These are phyloP conservation scores for Capronia americana DNA, from an alignment of 2,329 filamentous ascomycete species.

Conservation along the genomic window DNA sequence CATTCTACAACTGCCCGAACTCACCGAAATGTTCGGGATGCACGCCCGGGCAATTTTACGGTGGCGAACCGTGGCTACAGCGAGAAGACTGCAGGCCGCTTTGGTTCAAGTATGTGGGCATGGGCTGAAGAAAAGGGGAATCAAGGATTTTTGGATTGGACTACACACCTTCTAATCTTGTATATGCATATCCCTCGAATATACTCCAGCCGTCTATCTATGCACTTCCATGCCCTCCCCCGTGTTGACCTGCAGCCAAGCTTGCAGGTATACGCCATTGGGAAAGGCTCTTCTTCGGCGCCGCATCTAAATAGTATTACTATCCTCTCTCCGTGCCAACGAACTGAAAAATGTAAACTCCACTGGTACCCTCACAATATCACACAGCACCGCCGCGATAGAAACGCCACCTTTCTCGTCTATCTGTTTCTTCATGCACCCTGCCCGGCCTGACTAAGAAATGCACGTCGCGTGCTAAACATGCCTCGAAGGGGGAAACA, in stretches of 20 bases:
- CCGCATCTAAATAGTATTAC: not conserved
- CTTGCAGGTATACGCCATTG: not conserved
- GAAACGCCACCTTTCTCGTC: not conserved
- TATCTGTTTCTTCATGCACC: not conserved
- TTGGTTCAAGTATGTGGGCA: constrained; percentile 95
- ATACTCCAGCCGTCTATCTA: not conserved
- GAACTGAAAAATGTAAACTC: not conserved
- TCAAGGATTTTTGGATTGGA: not conserved
- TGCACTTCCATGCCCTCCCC: not conserved
- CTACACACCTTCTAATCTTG: not conserved
- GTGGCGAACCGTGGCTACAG: constrained; percentile 82
- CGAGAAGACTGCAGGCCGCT: constrained; percentile 93
- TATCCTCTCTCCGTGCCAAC: not conserved
- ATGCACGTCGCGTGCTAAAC: not conserved
- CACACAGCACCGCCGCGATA: not conserved
- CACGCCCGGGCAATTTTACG: constrained; percentile 83
- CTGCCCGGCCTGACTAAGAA: not conserved
- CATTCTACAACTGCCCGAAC: constrained; percentile 98
- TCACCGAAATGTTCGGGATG: constrained; percentile 92
- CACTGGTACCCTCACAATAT: not conserved
- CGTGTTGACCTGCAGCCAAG: not conserved
- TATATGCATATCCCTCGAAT: constrained; percentile 3
- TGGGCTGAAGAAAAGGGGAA: constrained; percentile 60
- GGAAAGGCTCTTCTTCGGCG: not conserved
- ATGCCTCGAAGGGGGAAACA: not conserved